Percentiles rank a stretch among this genome's conserved stretches.
Evolutionary conservation across 129 eudicot genomes (phyloP).

Genomic region (Artemisia argyi): DNA sequence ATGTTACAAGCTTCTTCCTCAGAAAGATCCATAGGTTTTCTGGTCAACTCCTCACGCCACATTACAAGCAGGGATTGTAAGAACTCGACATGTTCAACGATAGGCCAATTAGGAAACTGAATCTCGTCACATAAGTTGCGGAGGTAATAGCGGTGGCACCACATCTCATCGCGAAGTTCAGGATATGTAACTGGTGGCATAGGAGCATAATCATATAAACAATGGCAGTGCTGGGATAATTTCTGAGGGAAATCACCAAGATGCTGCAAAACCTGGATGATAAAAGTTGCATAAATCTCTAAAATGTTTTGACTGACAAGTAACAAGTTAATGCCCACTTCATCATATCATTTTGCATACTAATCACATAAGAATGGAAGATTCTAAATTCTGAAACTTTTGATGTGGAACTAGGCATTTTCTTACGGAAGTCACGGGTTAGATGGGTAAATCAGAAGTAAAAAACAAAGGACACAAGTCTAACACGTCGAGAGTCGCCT

Average conservation of each 20-base stretch:
- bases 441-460: too few species aligned
- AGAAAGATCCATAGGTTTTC: constrained; percentile 99
- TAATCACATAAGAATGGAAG: constrained; percentile 10
- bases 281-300: constrained; percentile 16
- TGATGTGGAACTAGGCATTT: too few species aligned
- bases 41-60: constrained; percentile 99
- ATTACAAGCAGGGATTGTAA: constrained; percentile 90
- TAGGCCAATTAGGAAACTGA: constrained; percentile 94
- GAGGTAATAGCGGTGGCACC: constrained; percentile 98
- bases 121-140: constrained; percentile 93
- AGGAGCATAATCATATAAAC: constrained; percentile 94
- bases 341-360: neutral
- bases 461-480: too few species aligned
- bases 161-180: constrained; percentile 94
- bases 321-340: neutral
- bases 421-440: too few species aligned
- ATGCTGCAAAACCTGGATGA: constrained; percentile 87
- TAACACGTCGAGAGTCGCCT: too few species aligned
- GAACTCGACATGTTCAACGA: constrained; percentile 98
- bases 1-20: constrained; percentile 98
- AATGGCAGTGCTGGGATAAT: constrained; percentile 91
- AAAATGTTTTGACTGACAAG: constrained; percentile 4
- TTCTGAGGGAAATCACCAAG: constrained; percentile 98
- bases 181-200: constrained; percentile 99
- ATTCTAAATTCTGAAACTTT: neutral